Conservation (phyloP, 148 eudicot genomes). For the Vaccinium myrtillus region DNA sequence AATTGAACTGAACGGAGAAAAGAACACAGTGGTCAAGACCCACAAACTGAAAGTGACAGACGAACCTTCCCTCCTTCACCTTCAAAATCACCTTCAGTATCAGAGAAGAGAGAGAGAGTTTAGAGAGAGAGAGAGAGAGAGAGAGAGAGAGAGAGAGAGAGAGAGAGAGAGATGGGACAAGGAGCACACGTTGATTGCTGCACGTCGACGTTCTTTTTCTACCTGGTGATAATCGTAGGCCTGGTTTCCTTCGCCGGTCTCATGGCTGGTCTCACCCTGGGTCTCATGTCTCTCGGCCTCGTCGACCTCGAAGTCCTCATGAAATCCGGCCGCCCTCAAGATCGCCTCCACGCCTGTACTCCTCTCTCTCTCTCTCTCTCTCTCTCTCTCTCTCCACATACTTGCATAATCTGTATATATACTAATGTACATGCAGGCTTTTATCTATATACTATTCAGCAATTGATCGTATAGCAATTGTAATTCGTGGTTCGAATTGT, state of each 20-base stretch:
- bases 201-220: conserved; percentile 47
- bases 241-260: conserved; percentile 78
- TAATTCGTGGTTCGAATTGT: no score
- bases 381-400: conserved; percentile 1
- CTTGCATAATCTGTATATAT: background rate
- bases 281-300: conserved; percentile 90
- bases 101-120: background rate
- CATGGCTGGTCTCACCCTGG: conserved; percentile 94
- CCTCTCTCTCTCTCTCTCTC: background rate
- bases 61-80: background rate
- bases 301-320: conserved; percentile 98
- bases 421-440: no score
- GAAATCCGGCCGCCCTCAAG: conserved; percentile 78
- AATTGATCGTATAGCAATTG: no score
- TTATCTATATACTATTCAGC: no score
- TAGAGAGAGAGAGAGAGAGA: conserved; percentile 13
- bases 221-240: conserved; percentile 40
- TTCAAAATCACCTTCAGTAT: background rate
- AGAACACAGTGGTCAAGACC: background rate
- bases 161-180: conserved; percentile 31
- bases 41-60: background rate
- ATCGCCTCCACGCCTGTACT: conserved; percentile 74
- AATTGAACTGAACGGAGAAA: background rate
- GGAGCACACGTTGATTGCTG: conserved; percentile 51
- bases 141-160: conserved; percentile 9